Conservation (phyloP, 768 basidiomycete genomes). For the Phylloporus scabripes region DNA sequence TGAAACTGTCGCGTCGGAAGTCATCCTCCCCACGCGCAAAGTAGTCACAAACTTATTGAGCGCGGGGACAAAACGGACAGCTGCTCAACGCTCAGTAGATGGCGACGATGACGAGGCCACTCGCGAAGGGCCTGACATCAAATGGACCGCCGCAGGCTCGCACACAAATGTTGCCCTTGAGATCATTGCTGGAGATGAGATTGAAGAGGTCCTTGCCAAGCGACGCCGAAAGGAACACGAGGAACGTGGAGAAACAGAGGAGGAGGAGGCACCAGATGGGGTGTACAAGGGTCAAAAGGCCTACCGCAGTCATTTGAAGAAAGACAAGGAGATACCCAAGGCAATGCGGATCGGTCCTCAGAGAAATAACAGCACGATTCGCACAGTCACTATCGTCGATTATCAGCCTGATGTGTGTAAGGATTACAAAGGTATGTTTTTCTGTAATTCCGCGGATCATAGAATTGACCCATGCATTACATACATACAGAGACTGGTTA, state of each 20-base stretch:
- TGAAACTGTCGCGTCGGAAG: constrained; percentile 41
- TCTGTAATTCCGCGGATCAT: constrained; percentile 11
- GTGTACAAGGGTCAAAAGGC: constrained; percentile 81
- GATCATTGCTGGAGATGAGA: constrained; percentile 79
- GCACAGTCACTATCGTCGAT: constrained; percentile 92
- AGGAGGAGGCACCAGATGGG: constrained; percentile 63
- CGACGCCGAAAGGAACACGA: constrained; percentile 51
- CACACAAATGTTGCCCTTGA: constrained; percentile 69
- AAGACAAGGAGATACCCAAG: constrained; percentile 79
- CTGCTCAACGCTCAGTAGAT: constrained; percentile 42
- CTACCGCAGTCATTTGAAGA: constrained; percentile 76
- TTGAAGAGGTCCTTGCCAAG: constrained; percentile 70
- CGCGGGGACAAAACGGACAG: constrained; percentile 66
- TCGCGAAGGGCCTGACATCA: constrained; percentile 54
- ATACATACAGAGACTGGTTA: constrained; percentile 84
- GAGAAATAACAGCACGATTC: constrained; percentile 71
- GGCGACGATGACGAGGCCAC: constrained; percentile 45
- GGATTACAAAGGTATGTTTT: constrained; percentile 89
- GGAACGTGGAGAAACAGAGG: constrained; percentile 47
- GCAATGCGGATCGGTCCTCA: constrained; percentile 84
- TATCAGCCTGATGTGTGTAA: constrained; percentile 99
- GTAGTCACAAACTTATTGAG: constrained; percentile 63
- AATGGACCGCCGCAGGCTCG: constrained; percentile 73
- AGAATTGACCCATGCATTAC: constrained; percentile 5
- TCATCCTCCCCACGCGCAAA: constrained; percentile 74